Conservation (phyloP, 2,329 filamentous ascomycete genomes). For the Stagonosporopsis rhizophila region DNA sequence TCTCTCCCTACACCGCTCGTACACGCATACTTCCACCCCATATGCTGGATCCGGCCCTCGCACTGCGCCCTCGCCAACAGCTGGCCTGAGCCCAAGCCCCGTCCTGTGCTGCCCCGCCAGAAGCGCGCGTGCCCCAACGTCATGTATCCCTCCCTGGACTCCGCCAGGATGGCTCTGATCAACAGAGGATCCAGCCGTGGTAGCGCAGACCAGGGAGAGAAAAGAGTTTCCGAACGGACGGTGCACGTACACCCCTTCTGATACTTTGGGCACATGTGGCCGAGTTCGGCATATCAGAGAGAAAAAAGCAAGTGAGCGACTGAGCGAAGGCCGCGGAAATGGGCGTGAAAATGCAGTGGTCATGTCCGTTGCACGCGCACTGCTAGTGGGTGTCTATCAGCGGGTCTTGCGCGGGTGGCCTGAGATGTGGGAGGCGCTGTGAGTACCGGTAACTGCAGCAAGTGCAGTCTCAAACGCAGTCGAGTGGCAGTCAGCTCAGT, state of each 20-base stretch:
- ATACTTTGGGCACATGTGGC: not conserved
- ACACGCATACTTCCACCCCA: too few relatives aligned
- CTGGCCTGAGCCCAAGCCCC: not conserved
- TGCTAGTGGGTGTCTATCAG: too few relatives aligned
- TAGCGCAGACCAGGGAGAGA: not conserved
- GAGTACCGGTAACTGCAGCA: too few relatives aligned
- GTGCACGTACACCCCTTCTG: not conserved
- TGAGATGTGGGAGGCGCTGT: too few relatives aligned
- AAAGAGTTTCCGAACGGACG: conserved; percentile 6
- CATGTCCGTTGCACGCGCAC: too few relatives aligned
- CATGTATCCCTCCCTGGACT: not conserved
- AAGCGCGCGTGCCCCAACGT: conserved; percentile 3
- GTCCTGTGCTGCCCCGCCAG: not conserved
- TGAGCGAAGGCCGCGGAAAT: too few relatives aligned
- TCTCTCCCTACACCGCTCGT: not conserved
- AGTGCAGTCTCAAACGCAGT: too few relatives aligned
- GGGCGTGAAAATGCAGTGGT: too few relatives aligned
- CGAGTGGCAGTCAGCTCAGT: too few relatives aligned
- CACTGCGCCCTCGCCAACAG: conserved; percentile 2
- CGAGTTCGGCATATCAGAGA: not conserved
- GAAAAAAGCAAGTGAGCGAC: too few relatives aligned
- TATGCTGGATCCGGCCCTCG: not conserved
- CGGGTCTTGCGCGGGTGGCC: too few relatives aligned
- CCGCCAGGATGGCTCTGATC: conserved; percentile 11
- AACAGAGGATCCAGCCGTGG: conserved; percentile 4